phyloP scores from a whole-genome alignment of 78 protist species.

The Abeoforma whisleri region DNA sequence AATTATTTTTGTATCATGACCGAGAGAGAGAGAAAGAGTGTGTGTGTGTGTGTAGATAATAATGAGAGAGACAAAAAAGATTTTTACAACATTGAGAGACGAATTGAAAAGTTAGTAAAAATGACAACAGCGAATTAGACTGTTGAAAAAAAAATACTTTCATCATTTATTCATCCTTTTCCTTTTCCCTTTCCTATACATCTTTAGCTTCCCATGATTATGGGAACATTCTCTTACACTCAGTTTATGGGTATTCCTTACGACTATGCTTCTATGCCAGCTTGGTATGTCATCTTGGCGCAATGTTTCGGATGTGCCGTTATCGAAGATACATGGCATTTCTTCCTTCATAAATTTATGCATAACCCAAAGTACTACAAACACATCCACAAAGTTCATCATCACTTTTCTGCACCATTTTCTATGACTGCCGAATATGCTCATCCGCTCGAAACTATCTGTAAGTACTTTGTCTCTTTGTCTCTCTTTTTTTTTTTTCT shows the following conservation, averaged over 20 bases:
- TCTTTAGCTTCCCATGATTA: constrained; percentile 21
- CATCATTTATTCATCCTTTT: no score
- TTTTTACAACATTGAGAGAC: no score
- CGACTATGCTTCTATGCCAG: constrained; percentile 8
- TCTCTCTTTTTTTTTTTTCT: no score
- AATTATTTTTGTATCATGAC: no score
- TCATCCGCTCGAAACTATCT: constrained; percentile 29
- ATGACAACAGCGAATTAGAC: no score
- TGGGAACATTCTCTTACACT: constrained; percentile 7
- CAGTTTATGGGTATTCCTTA: constrained; percentile 26
- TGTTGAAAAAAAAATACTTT: no score
- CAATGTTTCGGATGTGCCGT: constrained; percentile 31
- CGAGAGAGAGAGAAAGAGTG: no score
- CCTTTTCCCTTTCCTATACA: no score
- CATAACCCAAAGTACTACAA: no score
- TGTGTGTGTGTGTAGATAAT: no score
- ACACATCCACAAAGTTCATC: constrained; percentile 28
- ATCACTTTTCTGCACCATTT: neutral
- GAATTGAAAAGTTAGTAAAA: no score
- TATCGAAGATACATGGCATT: constrained; percentile 39
- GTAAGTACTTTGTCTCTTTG: neutral
- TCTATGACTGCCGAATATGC: constrained; percentile 42
- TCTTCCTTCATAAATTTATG: constrained; percentile 20
- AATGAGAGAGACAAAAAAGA: no score
- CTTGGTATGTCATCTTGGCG: constrained; percentile 22